Evolutionary conservation across 2,329 filamentous ascomycete species (phyloP).

Genomic region (Emydomyces testavorans): DNA sequence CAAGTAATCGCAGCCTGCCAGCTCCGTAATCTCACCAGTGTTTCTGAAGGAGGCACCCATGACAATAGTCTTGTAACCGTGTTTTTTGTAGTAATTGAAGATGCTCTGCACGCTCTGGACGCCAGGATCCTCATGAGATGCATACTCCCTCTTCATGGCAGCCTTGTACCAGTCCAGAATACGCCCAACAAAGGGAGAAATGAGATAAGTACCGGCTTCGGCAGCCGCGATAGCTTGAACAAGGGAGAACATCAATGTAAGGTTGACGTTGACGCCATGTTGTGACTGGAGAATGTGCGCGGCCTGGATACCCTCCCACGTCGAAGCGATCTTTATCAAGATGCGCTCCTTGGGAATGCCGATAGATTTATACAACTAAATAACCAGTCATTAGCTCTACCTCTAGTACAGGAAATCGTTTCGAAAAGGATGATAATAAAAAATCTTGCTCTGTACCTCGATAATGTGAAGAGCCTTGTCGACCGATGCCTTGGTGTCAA

Average conservation of each 20-base stretch:
- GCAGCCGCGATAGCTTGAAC: slow-evolving; percentile 91
- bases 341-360: slow-evolving; percentile 89
- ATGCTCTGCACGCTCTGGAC: slow-evolving; percentile 87
- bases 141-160: slow-evolving; percentile 83
- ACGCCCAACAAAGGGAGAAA: slow-evolving; percentile 97
- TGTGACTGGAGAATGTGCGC: slow-evolving; percentile 92
- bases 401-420: too few species aligned
- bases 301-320: slow-evolving; percentile 99
- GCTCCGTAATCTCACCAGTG: slow-evolving; percentile 91
- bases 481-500: slow-evolving; percentile 83
- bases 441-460: slow-evolving; percentile 49
- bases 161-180: slow-evolving; percentile 99
- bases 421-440: slow-evolving; percentile 14
- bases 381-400: background rate
- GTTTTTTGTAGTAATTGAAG: slow-evolving; percentile 99
- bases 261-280: slow-evolving; percentile 95
- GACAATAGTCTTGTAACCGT: slow-evolving; percentile 96
- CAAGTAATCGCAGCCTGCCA: slow-evolving; percentile 96
- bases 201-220: slow-evolving; percentile 91
- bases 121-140: slow-evolving; percentile 83
- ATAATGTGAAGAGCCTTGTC: slow-evolving; percentile 97
- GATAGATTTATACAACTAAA: slow-evolving; percentile 80
- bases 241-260: slow-evolving; percentile 96
- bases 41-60: slow-evolving; percentile 99
- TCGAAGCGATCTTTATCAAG: slow-evolving; percentile 97